Percentiles rank a stretch among this genome's conserved stretches.
Evolutionary conservation across 805 yeast species (phyloP).

Genomic region (Ogataea kodamae): DNA sequence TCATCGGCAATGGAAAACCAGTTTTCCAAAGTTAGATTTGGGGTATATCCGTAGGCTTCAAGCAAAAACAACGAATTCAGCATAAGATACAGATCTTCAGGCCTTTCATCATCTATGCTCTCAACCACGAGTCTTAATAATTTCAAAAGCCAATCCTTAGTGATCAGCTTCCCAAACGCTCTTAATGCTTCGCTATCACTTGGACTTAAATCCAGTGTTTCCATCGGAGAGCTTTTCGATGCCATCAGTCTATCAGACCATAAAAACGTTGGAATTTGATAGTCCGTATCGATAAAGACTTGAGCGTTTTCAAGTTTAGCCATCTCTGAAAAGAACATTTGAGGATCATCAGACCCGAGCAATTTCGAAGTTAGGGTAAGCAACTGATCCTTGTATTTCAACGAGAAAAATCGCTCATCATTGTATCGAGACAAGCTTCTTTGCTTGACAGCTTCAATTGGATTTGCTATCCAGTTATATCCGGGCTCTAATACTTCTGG

Average conservation of each 20-base stretch:
- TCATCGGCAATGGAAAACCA: constrained; percentile 47
- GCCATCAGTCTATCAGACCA: constrained; percentile 63
- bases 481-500: constrained; percentile 63
- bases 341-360: constrained; percentile 21
- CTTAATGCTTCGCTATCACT: constrained; percentile 42
- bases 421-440: constrained; percentile 36
- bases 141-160: constrained; percentile 54
- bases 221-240: constrained; percentile 33
- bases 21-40: constrained; percentile 46
- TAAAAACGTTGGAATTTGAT: constrained; percentile 64
- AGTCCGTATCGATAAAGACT: constrained; percentile 56
- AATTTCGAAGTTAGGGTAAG: constrained; percentile 13
- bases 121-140: constrained; percentile 42
- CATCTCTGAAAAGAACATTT: constrained; percentile 50
- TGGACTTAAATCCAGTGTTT: constrained; percentile 32
- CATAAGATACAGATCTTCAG: constrained; percentile 60
- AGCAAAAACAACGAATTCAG: constrained; percentile 49
- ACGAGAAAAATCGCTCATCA: constrained; percentile 36
- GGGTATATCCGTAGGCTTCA: constrained; percentile 41
- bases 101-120: constrained; percentile 60
- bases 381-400: constrained; percentile 29
- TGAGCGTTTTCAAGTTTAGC: constrained; percentile 42
- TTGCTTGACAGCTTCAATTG: constrained; percentile 34
- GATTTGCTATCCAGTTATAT: constrained; percentile 54
- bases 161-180: constrained; percentile 43